These are phyloP conservation scores for Ustilago trichophora DNA, from an alignment of 1,284 basidiomycete genomes.

Conservation along the genomic window DNA sequence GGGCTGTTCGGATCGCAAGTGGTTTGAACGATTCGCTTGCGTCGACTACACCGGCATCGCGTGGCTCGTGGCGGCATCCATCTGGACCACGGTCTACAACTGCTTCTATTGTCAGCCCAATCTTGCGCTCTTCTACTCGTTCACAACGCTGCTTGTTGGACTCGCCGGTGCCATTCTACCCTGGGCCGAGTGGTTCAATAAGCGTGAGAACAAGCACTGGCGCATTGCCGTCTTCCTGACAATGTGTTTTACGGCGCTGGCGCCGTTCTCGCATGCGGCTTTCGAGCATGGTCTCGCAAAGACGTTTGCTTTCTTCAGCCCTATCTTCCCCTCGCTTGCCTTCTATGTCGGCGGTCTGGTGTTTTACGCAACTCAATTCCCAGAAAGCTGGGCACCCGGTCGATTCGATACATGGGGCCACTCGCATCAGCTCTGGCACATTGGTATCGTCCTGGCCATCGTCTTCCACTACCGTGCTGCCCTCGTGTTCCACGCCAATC, in stretches of 20 bases:
- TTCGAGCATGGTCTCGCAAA: slow-evolving; percentile 59
- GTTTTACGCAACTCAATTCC: slow-evolving; percentile 61
- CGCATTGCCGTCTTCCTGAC: slow-evolving; percentile 61
- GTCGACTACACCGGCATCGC: slow-evolving; percentile 66
- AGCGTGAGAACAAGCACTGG: slow-evolving; percentile 54
- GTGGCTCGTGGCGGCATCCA: slow-evolving; percentile 63
- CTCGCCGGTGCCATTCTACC: slow-evolving; percentile 61
- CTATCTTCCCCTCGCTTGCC: slow-evolving; percentile 57
- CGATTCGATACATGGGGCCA: slow-evolving; percentile 62
- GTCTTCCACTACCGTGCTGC: slow-evolving; percentile 61
- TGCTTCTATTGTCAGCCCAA: slow-evolving; percentile 66
- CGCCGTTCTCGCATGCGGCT: slow-evolving; percentile 61
- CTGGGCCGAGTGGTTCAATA: slow-evolving; percentile 64
- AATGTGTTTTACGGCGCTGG: slow-evolving; percentile 61
- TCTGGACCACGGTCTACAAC: slow-evolving; percentile 64
- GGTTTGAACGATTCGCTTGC: slow-evolving; percentile 64
- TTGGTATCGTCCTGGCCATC: slow-evolving; percentile 63
- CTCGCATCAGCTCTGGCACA: slow-evolving; percentile 65
- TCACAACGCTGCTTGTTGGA: slow-evolving; percentile 59
- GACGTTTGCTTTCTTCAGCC: slow-evolving; percentile 57
- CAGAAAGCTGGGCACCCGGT: slow-evolving; percentile 61
- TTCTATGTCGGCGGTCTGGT: slow-evolving; percentile 61
- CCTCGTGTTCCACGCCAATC: slow-evolving; percentile 56
- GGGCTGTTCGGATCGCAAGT: slow-evolving; percentile 60
- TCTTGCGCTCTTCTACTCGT: slow-evolving; percentile 59